A percentile compares a stretch with the other conserved stretches of the same genome.
phyloP scores from a whole-genome alignment of 768 basidiomycete genomes.

The Amanita polypyramis region DNA sequence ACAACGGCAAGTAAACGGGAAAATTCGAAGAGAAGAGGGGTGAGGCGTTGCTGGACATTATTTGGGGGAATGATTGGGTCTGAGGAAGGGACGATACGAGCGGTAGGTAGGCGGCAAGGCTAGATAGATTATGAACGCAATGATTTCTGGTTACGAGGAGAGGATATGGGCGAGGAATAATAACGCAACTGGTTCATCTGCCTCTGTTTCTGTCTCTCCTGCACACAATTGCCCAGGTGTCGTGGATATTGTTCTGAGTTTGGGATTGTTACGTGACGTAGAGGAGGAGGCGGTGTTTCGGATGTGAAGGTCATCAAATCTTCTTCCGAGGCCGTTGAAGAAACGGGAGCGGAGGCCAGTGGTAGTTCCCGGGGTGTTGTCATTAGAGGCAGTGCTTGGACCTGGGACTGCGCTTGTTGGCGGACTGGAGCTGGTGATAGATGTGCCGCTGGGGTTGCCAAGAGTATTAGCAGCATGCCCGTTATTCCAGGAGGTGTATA shows the following conservation, averaged over 20 bases:
- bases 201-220: constrained; percentile 73
- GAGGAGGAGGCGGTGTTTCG: background rate
- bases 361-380: no score
- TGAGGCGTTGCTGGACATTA: constrained; percentile 33
- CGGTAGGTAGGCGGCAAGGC: constrained; percentile 60
- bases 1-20: constrained; percentile 64
- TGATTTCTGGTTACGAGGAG: background rate
- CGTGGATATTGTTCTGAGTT: background rate
- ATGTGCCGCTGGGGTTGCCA: no score
- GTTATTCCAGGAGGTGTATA: background rate
- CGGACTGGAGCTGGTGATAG: no score
- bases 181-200: constrained; percentile 42
- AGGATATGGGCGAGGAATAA: constrained; percentile 3
- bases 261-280: no score
- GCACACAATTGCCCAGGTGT: background rate
- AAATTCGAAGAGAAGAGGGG: constrained; percentile 56
- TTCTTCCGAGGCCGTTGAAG: background rate
- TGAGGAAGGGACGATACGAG: constrained; percentile 46
- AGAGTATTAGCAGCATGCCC: no score
- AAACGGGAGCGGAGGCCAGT: background rate
- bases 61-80: constrained; percentile 41
- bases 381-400: no score
- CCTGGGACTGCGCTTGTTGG: background rate
- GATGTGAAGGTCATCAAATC: no score
- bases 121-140: constrained; percentile 13